These are phyloP conservation scores for Zoysia matrella DNA, from an alignment of 202 grass and related monocot genomes.

Conservation along the genomic window DNA sequence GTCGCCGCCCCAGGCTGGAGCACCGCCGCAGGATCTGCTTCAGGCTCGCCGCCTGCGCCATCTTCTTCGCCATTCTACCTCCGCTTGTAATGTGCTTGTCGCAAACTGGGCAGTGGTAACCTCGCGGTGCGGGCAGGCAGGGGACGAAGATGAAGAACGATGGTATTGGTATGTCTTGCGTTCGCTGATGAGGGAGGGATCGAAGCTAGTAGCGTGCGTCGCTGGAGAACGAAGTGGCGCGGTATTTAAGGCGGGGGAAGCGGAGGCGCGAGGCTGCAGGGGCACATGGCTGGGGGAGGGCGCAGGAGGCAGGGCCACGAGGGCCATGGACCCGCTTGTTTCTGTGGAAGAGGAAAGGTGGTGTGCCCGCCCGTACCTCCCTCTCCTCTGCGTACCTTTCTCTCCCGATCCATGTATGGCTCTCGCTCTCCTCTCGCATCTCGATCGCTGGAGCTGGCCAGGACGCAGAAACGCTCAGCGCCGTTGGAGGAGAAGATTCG, in stretches of 20 bases:
- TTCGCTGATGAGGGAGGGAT: not conserved
- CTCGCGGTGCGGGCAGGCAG: not conserved
- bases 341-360: constrained; percentile 22
- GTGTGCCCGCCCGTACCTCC: constrained; percentile 5
- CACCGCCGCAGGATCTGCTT: constrained; percentile 67
- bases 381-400: not conserved
- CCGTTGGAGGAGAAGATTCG: not conserved
- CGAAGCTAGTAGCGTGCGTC: too few relatives aligned
- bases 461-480: not conserved
- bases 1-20: constrained; percentile 62
- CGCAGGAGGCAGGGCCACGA: constrained; percentile 31
- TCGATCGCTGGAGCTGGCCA: not conserved
- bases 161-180: not conserved
- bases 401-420: not conserved
- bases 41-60: constrained; percentile 39
- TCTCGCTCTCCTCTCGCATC: not conserved
- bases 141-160: not conserved
- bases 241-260: constrained; percentile 23
- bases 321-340: constrained; percentile 15
- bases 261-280: constrained; percentile 1
- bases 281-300: constrained; percentile 24
- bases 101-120: too few relatives aligned
- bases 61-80: constrained; percentile 48
- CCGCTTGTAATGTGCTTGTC: not conserved
- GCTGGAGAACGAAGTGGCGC: not conserved